A percentile compares a stretch with the other conserved stretches of the same genome.
Evolutionary conservation across 2,329 filamentous ascomycete species (phyloP).

Genomic region (Calonectria pseudoreteaudii): DNA sequence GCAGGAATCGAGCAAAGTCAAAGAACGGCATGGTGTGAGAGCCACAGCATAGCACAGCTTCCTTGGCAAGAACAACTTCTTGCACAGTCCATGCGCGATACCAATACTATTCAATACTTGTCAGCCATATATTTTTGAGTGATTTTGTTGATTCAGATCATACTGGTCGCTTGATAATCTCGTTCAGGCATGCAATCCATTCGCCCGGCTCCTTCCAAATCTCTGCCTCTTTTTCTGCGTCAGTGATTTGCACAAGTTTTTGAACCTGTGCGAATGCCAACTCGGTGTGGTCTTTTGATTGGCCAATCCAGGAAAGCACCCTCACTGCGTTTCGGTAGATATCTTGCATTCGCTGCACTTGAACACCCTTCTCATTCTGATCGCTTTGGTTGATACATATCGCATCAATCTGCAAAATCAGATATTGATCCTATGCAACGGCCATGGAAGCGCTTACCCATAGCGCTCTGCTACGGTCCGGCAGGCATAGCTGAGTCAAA

Average conservation of each 20-base stretch:
- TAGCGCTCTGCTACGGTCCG: slow-evolving; percentile 9
- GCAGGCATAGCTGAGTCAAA: slow-evolving; percentile 11
- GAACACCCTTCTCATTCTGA: slow-evolving; percentile 35
- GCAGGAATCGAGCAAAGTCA: slow-evolving; percentile 20
- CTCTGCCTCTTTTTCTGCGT: not conserved
- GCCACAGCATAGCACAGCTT: slow-evolving; percentile 13
- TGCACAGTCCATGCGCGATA: slow-evolving; percentile 23
- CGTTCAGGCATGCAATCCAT: slow-evolving; percentile 20
- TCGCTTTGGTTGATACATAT: slow-evolving; percentile 45
- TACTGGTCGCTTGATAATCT: slow-evolving; percentile 21
- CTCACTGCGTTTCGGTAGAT: slow-evolving; percentile 34
- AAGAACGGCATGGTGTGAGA: slow-evolving; percentile 16
- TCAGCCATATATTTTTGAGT: not conserved
- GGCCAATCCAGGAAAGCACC: slow-evolving; percentile 26
- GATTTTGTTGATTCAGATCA: not conserved
- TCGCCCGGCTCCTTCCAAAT: slow-evolving; percentile 17
- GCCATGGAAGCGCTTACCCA: slow-evolving; percentile 12
- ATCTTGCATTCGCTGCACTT: slow-evolving; percentile 41
- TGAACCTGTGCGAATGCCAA: slow-evolving; percentile 13
- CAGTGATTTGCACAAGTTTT: slow-evolving; percentile 1
- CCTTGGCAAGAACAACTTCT: slow-evolving; percentile 19
- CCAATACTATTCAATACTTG: not conserved
- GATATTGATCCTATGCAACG: not conserved
- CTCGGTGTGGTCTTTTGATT: slow-evolving; percentile 8
- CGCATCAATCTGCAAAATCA: slow-evolving; percentile 34